Conservation (phyloP, 2,329 filamentous ascomycete species). For the Aspergillus sp. region DNA sequence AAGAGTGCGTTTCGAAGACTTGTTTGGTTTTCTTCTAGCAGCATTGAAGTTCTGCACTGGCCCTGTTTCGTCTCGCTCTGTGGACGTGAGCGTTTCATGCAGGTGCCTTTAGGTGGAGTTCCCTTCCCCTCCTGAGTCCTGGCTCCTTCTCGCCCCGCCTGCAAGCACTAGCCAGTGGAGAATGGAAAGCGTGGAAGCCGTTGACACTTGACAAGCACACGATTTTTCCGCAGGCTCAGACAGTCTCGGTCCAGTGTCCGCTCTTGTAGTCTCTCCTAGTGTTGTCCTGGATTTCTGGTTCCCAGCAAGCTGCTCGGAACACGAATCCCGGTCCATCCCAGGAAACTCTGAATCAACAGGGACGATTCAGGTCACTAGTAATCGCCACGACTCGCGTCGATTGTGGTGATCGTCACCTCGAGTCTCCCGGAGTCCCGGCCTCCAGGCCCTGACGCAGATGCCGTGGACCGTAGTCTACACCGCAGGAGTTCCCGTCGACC, state of each 20-base stretch:
- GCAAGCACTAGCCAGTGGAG: conserved; percentile 11
- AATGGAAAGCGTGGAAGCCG: conserved; percentile 10
- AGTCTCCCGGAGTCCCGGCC: not conserved
- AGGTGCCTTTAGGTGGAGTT: conserved; percentile 17
- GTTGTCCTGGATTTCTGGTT: conserved; percentile 1
- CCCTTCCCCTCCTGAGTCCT: conserved; percentile 1
- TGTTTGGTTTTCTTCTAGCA: no score
- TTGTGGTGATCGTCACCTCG: not conserved
- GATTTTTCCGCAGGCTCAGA: conserved; percentile 20
- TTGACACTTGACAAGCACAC: conserved; percentile 17
- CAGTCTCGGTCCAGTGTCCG: conserved; percentile 18
- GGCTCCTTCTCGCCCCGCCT: conserved; percentile 7
- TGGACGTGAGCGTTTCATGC: conserved; percentile 18
- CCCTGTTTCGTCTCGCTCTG: not conserved
- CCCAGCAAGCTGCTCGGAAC: not conserved
- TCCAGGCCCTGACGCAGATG: no score
- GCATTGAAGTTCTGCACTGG: not conserved
- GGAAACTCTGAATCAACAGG: not conserved
- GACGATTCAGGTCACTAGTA: not conserved
- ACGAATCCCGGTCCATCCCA: not conserved
- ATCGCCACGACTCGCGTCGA: not conserved
- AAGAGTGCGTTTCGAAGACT: not conserved
- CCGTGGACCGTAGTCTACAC: no score
- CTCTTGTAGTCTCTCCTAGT: conserved; percentile 6
- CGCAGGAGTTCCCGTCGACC: no score